phyloP scores from a whole-genome alignment of 805 yeast genomes.

The Zygosaccharomyces gambellarensis region DNA sequence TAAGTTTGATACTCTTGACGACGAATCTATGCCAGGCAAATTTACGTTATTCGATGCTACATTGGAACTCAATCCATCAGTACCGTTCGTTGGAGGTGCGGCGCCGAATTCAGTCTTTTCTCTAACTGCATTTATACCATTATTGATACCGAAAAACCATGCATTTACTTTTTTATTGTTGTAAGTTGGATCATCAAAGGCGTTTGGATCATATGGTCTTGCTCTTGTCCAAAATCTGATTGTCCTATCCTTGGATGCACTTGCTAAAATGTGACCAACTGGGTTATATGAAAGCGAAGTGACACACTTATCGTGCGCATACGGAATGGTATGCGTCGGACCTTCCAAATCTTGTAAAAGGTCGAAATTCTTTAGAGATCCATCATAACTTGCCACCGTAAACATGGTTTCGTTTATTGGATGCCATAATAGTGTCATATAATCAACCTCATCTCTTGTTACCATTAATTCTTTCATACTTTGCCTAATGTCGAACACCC shows the following conservation, averaged over 20 bases:
- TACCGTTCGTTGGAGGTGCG: slow-evolving; percentile 28
- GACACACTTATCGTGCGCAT: slow-evolving; percentile 91
- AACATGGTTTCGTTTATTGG: slow-evolving; percentile 77
- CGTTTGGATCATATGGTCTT: slow-evolving; percentile 81
- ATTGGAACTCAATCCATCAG: slow-evolving; percentile 5
- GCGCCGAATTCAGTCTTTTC: slow-evolving; percentile 34
- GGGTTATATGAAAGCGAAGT: slow-evolving; percentile 92
- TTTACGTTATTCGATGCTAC: slow-evolving; percentile 1
- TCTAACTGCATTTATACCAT: slow-evolving; percentile 34
- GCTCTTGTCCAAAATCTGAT: slow-evolving; percentile 94
- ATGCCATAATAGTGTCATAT: slow-evolving; percentile 87
- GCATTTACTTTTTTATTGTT: slow-evolving; percentile 58
- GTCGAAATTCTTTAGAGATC: slow-evolving; percentile 72
- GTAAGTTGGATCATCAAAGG: slow-evolving; percentile 77
- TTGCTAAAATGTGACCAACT: slow-evolving; percentile 80
- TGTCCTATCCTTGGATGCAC: slow-evolving; percentile 91
- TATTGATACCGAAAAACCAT: slow-evolving; percentile 47
- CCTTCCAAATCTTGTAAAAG: slow-evolving; percentile 36
- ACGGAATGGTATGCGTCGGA: slow-evolving; percentile 65
- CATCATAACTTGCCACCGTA: slow-evolving; percentile 85
- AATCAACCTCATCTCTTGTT: slow-evolving; percentile 77
- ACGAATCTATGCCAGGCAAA: slow-evolving; percentile 16
- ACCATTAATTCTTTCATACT: slow-evolving; percentile 72
- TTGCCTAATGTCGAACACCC: slow-evolving; percentile 77
- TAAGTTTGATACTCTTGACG: slow-evolving; percentile 10